Percentiles rank a stretch among this genome's conserved stretches.
Evolutionary conservation across 2,329 filamentous ascomycete genomes (phyloP).

Genomic region (Fusarium lyarnte): DNA sequence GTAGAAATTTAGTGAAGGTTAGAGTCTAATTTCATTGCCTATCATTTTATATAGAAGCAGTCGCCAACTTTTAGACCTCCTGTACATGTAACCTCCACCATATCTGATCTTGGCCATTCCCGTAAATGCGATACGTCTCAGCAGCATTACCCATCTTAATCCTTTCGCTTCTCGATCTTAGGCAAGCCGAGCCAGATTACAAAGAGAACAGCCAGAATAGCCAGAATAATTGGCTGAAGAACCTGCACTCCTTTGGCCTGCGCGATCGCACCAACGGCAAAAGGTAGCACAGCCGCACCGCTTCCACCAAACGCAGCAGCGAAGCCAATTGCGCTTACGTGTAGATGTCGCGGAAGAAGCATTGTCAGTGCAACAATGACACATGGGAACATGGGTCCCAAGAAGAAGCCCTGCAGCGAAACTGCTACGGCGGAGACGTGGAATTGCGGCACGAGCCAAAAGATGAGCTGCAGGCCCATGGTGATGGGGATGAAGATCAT

Average conservation of each 20-base stretch:
- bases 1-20: accelerated
- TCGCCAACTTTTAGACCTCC: too few species aligned
- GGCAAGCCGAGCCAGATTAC: slow-evolving; percentile 59
- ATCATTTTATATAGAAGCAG: neutral
- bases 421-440: slow-evolving; percentile 78
- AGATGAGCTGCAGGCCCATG: slow-evolving; percentile 74
- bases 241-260: slow-evolving; percentile 64
- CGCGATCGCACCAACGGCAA: slow-evolving; percentile 74
- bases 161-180: slow-evolving; percentile 52
- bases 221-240: slow-evolving; percentile 65
- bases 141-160: slow-evolving; percentile 29
- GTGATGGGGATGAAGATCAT: slow-evolving; percentile 69
- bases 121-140: neutral
- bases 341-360: slow-evolving; percentile 73
- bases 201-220: slow-evolving; percentile 56
- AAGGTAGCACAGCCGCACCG: slow-evolving; percentile 72
- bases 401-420: slow-evolving; percentile 78
- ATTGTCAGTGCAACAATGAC: slow-evolving; percentile 76
- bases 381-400: slow-evolving; percentile 80
- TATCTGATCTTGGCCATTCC: neutral
- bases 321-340: slow-evolving; percentile 81
- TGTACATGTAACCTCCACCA: too few species aligned
- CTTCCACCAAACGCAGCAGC: slow-evolving; percentile 78
- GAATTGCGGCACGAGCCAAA: slow-evolving; percentile 85
- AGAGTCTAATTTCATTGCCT: too few species aligned